These are phyloP conservation scores for Rhododendron vialii DNA, from an alignment of 148 eudicot species.

Conservation along the genomic window DNA sequence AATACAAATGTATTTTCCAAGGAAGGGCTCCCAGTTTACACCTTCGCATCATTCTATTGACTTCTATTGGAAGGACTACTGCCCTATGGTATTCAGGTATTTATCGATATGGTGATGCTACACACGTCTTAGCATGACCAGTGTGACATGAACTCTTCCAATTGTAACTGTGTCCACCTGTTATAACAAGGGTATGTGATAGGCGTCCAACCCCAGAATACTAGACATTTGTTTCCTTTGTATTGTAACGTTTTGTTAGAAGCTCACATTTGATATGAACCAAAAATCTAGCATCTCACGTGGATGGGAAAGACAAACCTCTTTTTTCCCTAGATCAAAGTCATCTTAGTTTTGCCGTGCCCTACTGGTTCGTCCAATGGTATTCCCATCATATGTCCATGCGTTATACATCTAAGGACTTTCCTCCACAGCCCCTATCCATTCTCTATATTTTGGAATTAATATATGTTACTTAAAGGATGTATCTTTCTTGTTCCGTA, in stretches of 20 bases:
- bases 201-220: background rate
- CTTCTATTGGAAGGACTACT: slow-evolving; percentile 96
- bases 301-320: background rate
- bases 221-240: background rate
- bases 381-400: background rate
- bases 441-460: background rate
- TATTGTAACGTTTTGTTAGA: background rate
- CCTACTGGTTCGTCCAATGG: background rate
- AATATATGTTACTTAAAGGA: background rate
- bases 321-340: background rate
- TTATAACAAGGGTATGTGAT: background rate
- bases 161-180: background rate
- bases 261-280: background rate
- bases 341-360: background rate
- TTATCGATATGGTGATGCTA: background rate
- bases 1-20: slow-evolving; percentile 84
- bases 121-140: background rate
- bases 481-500: background rate
- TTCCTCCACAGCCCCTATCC: background rate
- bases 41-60: slow-evolving; percentile 83
- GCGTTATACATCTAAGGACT: background rate
- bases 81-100: slow-evolving; percentile 99
- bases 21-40: slow-evolving; percentile 80
- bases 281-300: background rate
- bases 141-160: background rate